Conservation (phyloP, 1,284 basidiomycete genomes). For the Schizophyllum amplum region DNA sequence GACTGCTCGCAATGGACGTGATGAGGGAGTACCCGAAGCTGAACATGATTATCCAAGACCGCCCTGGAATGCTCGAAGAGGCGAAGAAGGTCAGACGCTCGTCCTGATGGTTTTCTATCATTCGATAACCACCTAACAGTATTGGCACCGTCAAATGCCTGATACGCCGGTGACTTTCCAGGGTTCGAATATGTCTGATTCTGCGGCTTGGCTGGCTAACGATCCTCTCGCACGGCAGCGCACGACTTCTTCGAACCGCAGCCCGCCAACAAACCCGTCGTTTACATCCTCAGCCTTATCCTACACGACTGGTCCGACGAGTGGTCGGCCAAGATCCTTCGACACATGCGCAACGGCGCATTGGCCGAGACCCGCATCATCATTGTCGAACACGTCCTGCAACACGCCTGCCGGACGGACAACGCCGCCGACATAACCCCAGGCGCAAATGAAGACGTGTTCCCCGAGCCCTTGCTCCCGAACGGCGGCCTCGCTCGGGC, state of each 20-base stretch:
- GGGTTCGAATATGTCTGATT: too few relatives aligned
- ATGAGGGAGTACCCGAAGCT: constrained; percentile 31
- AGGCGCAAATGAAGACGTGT: background rate
- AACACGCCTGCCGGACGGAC: background rate
- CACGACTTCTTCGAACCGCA: background rate
- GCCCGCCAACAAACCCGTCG: background rate
- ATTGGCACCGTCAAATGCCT: too few relatives aligned
- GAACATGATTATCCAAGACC: constrained; percentile 37
- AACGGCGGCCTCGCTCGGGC: background rate
- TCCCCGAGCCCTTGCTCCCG: background rate
- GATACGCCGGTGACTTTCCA: too few relatives aligned
- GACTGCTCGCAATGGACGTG: constrained; percentile 33
- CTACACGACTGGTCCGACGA: constrained; percentile 9
- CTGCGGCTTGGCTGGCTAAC: too few relatives aligned
- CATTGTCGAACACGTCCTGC: constrained; percentile 7
- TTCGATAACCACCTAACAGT: too few relatives aligned
- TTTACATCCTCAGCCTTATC: constrained; percentile 3
- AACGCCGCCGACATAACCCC: background rate
- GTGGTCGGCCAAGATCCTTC: constrained; percentile 4
- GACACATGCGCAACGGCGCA: constrained; percentile 7
- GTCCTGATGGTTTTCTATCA: too few relatives aligned
- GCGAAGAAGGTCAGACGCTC: constrained; percentile 22
- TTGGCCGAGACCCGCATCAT: constrained; percentile 4
- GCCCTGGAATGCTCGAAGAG: constrained; percentile 26
- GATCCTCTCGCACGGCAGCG: too few relatives aligned